Percentiles rank a stretch among this genome's conserved stretches.
Conservation (phyloP, 2,329 filamentous ascomycete species). For the Ophiocordyceps polyrhachis-furcata region DNA sequence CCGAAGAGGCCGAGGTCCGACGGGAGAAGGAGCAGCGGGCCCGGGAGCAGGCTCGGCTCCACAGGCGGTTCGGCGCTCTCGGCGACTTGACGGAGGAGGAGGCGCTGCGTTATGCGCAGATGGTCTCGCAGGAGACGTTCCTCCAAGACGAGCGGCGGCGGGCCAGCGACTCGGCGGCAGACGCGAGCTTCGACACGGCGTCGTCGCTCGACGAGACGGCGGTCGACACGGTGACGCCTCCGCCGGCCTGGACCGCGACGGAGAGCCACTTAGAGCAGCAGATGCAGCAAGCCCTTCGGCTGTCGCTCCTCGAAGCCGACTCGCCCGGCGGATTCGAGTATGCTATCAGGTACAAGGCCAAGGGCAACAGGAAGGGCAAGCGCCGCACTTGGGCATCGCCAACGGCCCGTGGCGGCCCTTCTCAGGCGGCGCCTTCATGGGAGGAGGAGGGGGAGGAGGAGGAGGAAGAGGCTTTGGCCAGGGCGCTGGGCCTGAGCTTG, state of each 20-base stretch:
- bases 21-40: slow-evolving; percentile 48
- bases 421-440: background rate
- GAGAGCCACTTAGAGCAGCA: slow-evolving; percentile 41
- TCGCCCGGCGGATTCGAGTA: slow-evolving; percentile 32
- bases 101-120: slow-evolving; percentile 43
- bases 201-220: slow-evolving; percentile 23
- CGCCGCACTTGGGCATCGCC: slow-evolving; percentile 15
- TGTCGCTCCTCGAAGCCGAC: slow-evolving; percentile 37
- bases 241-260: slow-evolving; percentile 18
- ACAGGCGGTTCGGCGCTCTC: slow-evolving; percentile 58
- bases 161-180: slow-evolving; percentile 30
- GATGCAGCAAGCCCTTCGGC: slow-evolving; percentile 42
- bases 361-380: slow-evolving; percentile 21
- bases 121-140: slow-evolving; percentile 45
- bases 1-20: slow-evolving; percentile 67
- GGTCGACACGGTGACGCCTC: slow-evolving; percentile 33
- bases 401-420: slow-evolving; percentile 7
- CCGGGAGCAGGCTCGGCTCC: slow-evolving; percentile 52
- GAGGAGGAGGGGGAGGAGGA: background rate
- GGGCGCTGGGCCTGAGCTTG: slow-evolving; percentile 41
- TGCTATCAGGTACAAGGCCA: slow-evolving; percentile 28
- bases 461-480: slow-evolving; percentile 37
- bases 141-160: slow-evolving; percentile 37
- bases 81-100: slow-evolving; percentile 48
- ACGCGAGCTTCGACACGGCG: slow-evolving; percentile 23